Evolutionary conservation across 164 flowering plant genomes (phyloP), one percentile per base, ranked within the genome.

Genomic region (Vitis cinerea): DNA sequence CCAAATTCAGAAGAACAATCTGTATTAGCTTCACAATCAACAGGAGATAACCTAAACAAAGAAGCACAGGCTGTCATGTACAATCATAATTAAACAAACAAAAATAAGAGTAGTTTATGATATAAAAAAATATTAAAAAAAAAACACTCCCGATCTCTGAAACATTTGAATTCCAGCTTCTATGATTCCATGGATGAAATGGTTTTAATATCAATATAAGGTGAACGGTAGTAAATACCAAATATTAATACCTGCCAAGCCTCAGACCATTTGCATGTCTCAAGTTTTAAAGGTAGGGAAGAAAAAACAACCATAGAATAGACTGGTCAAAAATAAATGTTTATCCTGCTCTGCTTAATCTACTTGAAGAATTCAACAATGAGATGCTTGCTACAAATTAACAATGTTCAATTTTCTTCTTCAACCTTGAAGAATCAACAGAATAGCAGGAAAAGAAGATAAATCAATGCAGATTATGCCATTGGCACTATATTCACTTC

Each of bases 21-120:
- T 50, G 68, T 50, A 64, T 7, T 30, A 64, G 55, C 31, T 59
- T 66, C 37, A 61, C 50, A 62, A 59, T 27, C 54, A 47, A 51
- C 53, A 50, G 5, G 7, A 30, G 50, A 50, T 16, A 15, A 13
- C 72, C 72, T 56, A 9, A 15, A 30, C 3, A 64, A 27, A 37
- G 15, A 31, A 61, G 13, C 50, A 50, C 19, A 64, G 29, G 12
- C 59, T 16, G 29, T 16, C 27, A 19, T 37, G 2, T 56, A 19
- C 27, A 16, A 56, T 56, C 30, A 56, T 19, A 17, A 17, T 19
- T 6, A 56, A 17, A 23, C 27, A 56, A 56, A 37, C 44, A 37
- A 37, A 37, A 4, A 37, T 37, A 37, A 37, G 7, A 37, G 44
- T 37, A 37, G 44, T 6, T 37, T 37, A 37, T 23, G 2, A 49